Conservation (phyloP, 73 alveolate genomes). For the Paramecium primaurelia region DNA sequence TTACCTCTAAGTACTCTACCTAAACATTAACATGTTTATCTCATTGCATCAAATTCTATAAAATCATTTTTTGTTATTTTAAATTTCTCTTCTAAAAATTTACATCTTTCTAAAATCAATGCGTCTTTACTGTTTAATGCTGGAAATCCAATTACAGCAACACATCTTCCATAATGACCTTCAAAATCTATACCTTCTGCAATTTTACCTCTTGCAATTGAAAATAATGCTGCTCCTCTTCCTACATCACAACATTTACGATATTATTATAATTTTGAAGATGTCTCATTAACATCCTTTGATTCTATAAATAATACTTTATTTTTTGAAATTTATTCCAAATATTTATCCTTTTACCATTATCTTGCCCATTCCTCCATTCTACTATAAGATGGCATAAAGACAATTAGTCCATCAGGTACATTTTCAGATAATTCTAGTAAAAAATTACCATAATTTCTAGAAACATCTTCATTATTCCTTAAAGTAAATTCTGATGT, state of each 20-base stretch:
- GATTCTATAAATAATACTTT: slow-evolving; percentile 81
- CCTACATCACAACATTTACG: slow-evolving; percentile 85
- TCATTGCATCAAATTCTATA: slow-evolving; percentile 88
- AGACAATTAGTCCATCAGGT: slow-evolving; percentile 89
- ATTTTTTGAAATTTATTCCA: slow-evolving; percentile 73
- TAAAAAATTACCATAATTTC: slow-evolving; percentile 84
- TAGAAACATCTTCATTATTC: slow-evolving; percentile 73
- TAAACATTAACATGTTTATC: slow-evolving; percentile 80
- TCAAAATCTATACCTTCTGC: slow-evolving; percentile 87
- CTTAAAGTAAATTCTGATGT: slow-evolving; percentile 79
- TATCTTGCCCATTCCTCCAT: slow-evolving; percentile 78
- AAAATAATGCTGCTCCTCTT: slow-evolving; percentile 89
- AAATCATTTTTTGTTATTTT: slow-evolving; percentile 80
- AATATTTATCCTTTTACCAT: slow-evolving; percentile 86
- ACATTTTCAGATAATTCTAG: slow-evolving; percentile 75
- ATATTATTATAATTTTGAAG: slow-evolving; percentile 29
- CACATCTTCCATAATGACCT: slow-evolving; percentile 84
- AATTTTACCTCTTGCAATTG: slow-evolving; percentile 87
- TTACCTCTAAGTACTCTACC: slow-evolving; percentile 82
- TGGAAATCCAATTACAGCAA: slow-evolving; percentile 84
- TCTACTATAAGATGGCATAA: slow-evolving; percentile 79
- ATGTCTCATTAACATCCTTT: slow-evolving; percentile 75
- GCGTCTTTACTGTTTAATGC: slow-evolving; percentile 74
- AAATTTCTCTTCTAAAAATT: slow-evolving; percentile 76
- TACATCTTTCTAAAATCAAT: slow-evolving; percentile 76